These are phyloP conservation scores for Phyllostachys edulis DNA, from an alignment of 176 grass and related monocot species.

Conservation along the genomic window DNA sequence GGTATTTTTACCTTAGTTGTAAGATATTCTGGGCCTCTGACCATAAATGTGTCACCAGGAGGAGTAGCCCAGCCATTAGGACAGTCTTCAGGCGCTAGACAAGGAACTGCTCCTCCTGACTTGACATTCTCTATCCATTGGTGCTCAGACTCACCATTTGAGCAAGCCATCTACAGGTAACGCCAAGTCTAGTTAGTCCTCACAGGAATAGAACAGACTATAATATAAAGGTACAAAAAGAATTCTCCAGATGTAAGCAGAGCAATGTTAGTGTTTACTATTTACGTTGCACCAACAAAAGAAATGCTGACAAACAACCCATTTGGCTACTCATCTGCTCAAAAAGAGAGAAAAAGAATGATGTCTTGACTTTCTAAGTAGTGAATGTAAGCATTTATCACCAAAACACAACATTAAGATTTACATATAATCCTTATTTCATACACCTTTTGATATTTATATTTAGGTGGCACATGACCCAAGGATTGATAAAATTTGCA, in stretches of 20 bases:
- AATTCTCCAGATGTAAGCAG: neutral
- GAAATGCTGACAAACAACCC: neutral
- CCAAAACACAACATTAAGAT: neutral
- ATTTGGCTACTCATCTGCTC: neutral
- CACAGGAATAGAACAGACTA: neutral
- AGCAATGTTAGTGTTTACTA: neutral
- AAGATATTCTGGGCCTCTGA: constrained; percentile 88
- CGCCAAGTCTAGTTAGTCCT: neutral
- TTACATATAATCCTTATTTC: neutral
- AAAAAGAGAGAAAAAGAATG: neutral
- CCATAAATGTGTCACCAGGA: constrained; percentile 60
- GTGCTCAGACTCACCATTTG: constrained; percentile 49
- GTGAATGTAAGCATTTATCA: neutral
- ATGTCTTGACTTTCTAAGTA: neutral
- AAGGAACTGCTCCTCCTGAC: constrained; percentile 67
- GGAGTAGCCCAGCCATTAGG: constrained; percentile 76
- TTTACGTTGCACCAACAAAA: constrained; percentile 2
- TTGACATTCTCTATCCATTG: constrained; percentile 72
- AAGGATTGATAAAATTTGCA: neutral
- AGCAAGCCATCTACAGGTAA: constrained; percentile 52
- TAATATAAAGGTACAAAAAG: neutral
- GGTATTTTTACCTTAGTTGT: constrained; percentile 77
- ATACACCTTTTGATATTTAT: neutral
- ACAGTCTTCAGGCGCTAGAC: constrained; percentile 51
- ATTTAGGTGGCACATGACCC: neutral